Evolutionary conservation across 257 asterid species (phyloP).

Genomic region (Solanum pimpinellifolium): DNA sequence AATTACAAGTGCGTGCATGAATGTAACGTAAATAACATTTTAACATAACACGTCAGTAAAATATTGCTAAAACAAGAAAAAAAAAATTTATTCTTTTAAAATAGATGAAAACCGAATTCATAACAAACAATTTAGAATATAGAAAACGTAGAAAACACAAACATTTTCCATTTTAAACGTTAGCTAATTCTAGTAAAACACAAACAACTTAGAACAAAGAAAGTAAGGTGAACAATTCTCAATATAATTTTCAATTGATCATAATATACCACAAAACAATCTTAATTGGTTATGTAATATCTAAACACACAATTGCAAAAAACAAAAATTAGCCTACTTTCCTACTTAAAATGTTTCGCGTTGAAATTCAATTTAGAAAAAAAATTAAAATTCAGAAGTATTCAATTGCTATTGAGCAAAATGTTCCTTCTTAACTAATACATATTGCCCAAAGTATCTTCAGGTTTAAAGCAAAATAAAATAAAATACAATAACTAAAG

Average conservation of each 20-base stretch:
- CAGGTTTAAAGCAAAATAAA: not conserved
- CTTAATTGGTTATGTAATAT: not conserved
- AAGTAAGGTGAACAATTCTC: not conserved
- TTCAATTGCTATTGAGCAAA: not conserved
- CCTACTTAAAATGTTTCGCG: rapidly evolving
- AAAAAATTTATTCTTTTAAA: not conserved
- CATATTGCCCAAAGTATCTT: no score
- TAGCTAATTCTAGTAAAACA: not conserved
- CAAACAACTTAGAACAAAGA: not conserved
- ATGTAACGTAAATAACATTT: no score
- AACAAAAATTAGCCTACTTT: no score
- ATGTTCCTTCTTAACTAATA: no score
- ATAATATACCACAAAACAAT: not conserved
- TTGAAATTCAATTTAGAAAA: not conserved
- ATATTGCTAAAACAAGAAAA: not conserved
- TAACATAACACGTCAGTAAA: not conserved
- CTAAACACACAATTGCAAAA: not conserved
- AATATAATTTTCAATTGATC: not conserved
- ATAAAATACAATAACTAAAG: not conserved
- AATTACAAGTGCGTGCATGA: not conserved
- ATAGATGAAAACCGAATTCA: not conserved
- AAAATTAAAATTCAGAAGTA: not conserved
- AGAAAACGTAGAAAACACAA: not conserved
- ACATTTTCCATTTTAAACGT: no score
- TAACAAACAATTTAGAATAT: not conserved